Conservation (phyloP, 176 grass and related monocot genomes). For the Eremochloa ophiuroides region DNA sequence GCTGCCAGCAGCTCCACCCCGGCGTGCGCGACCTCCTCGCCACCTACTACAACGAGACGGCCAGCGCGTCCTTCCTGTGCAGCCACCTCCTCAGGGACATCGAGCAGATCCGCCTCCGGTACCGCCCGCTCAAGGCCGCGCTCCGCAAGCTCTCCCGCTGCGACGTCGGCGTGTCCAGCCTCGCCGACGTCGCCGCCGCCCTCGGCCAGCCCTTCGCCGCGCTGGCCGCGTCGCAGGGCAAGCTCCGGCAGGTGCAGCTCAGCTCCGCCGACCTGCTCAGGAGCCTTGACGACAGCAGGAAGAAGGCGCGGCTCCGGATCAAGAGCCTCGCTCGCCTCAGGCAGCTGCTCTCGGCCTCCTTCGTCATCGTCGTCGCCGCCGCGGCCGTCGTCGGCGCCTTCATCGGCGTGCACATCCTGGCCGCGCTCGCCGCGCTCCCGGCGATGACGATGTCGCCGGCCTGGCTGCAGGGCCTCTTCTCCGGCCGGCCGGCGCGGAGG, state of each 20-base stretch:
- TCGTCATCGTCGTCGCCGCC: conserved; percentile 35
- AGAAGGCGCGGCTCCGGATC: conserved; percentile 56
- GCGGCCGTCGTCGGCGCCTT: conserved; percentile 55
- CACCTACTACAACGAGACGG: conserved; percentile 73
- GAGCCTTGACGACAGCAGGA: conserved; percentile 55
- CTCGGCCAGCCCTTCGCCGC: conserved; percentile 51
- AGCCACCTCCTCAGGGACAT: conserved; percentile 77
- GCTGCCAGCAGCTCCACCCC: conserved; percentile 13
- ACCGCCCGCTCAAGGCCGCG: conserved; percentile 71
- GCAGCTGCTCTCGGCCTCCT: conserved; percentile 43
- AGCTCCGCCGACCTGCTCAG: conserved; percentile 57
- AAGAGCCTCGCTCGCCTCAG: conserved; percentile 44
- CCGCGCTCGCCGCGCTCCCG: conserved; percentile 48
- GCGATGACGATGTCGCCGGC: conserved; percentile 35
- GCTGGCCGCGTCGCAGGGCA: conserved; percentile 46
- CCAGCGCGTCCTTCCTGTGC: conserved; percentile 67
- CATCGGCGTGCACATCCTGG: conserved; percentile 60
- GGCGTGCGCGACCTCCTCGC: conserved; percentile 45
- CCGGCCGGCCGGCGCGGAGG: conserved; percentile 19
- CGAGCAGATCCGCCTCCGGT: conserved; percentile 63
- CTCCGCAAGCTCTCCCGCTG: conserved; percentile 49
- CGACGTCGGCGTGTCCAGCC: conserved; percentile 23
- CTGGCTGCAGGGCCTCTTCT: conserved; percentile 32
- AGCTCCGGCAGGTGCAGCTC: conserved; percentile 43
- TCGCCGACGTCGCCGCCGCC: conserved; percentile 49